Percentiles rank a stretch among this genome's conserved stretches.
These are phyloP conservation scores for Ricinus communis DNA, from an alignment of 345 rosid species.

Conservation along the genomic window DNA sequence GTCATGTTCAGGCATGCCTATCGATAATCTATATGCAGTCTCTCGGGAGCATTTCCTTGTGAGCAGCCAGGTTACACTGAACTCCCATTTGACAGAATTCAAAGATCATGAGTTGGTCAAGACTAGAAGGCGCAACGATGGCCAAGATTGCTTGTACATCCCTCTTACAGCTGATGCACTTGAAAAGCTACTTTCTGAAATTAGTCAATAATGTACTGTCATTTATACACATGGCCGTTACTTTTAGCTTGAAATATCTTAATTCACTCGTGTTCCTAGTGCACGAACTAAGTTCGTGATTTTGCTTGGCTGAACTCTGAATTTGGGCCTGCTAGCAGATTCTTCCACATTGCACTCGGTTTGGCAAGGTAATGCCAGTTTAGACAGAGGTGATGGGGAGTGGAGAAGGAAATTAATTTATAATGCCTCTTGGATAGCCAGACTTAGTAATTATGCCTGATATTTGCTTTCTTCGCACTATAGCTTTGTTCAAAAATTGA, in stretches of 20 bases:
- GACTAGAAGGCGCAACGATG: conserved; percentile 67
- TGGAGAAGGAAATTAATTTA: no score
- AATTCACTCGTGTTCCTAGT: background rate
- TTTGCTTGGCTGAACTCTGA: background rate
- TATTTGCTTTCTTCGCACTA: no score
- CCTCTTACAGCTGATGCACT: conserved; percentile 73
- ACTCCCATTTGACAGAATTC: conserved; percentile 86
- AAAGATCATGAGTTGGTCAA: conserved; percentile 93
- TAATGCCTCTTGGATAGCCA: no score
- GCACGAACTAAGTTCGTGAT: background rate
- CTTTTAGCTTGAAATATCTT: no score
- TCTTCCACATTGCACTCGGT: no score
- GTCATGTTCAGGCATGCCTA: conserved; percentile 61
- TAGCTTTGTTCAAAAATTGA: no score
- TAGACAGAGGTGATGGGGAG: no score
- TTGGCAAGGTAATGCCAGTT: no score
- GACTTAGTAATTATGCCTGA: no score
- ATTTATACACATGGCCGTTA: background rate
- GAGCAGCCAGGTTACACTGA: conserved; percentile 85
- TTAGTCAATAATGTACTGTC: conserved; percentile 33
- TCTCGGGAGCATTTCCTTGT: conserved; percentile 84
- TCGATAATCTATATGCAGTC: conserved; percentile 56
- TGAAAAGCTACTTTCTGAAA: conserved; percentile 61
- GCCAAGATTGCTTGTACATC: conserved; percentile 82
- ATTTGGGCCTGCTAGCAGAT: no score